These are phyloP conservation scores for Harringtonia aguacate DNA, from an alignment of 2,329 filamentous ascomycete species.

Conservation along the genomic window DNA sequence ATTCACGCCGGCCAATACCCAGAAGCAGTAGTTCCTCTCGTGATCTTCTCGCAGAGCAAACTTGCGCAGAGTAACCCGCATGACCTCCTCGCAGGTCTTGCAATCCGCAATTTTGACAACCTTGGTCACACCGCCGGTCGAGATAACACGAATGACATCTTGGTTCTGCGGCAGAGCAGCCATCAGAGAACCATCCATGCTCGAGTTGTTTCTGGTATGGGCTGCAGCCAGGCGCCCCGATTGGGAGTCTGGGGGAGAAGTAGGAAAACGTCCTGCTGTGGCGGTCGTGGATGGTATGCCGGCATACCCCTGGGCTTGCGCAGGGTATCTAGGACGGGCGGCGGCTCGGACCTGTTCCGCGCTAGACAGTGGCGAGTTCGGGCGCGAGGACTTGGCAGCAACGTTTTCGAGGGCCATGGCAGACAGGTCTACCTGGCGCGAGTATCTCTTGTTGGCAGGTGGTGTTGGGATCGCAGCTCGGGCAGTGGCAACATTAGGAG, in stretches of 20 bases:
- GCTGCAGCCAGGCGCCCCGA: constrained; percentile 46
- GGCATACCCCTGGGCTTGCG: constrained; percentile 20
- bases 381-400: constrained; percentile 51
- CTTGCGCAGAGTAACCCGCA: constrained; percentile 80
- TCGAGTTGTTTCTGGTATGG: constrained; percentile 72
- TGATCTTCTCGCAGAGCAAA: constrained; percentile 82
- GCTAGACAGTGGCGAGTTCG: constrained; percentile 55
- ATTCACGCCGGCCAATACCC: constrained; percentile 77
- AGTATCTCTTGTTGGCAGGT: constrained; percentile 52
- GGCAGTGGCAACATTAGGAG: constrained; percentile 40
- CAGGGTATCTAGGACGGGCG: constrained; percentile 42
- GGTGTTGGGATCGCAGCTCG: constrained; percentile 32
- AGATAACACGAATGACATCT: constrained; percentile 87
- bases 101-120: constrained; percentile 90
- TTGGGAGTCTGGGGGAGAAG: constrained; percentile 54
- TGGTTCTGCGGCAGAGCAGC: constrained; percentile 76
- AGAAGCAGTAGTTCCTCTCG: constrained; percentile 94
- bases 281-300: constrained; percentile 21
- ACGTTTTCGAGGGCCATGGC: constrained; percentile 30
- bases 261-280: constrained; percentile 40
- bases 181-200: constrained; percentile 77
- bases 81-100: constrained; percentile 85
- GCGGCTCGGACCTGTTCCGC: constrained; percentile 35
- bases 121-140: constrained; percentile 81
- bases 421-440: constrained; percentile 43